A percentile compares a stretch with the other conserved stretches of the same genome.
These are phyloP conservation scores for Globisporangium acanthophoron DNA, from an alignment of 352 stramenopile genomes.

Conservation along the genomic window DNA sequence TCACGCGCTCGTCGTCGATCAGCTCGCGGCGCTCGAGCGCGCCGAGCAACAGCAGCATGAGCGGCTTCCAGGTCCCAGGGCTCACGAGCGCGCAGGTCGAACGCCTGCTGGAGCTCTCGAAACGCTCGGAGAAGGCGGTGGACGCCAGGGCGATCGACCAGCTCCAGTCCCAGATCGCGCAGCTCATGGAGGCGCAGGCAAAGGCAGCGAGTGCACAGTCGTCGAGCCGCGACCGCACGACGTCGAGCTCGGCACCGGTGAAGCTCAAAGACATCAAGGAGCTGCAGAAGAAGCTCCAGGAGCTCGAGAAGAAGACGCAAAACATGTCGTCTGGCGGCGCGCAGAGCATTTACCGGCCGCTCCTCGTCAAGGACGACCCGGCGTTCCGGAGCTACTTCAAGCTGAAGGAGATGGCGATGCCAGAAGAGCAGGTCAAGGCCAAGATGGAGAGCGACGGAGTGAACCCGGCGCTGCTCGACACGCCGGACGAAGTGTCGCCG, in stretches of 20 bases:
- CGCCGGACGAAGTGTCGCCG: slow-evolving; percentile 58
- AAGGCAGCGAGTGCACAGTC: slow-evolving; percentile 17
- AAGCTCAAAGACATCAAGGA: slow-evolving; percentile 76
- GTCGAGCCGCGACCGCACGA: slow-evolving; percentile 19
- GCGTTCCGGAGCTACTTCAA: slow-evolving; percentile 82
- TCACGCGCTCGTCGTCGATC: slow-evolving; percentile 13
- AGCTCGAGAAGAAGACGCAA: slow-evolving; percentile 73
- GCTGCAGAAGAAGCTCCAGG: slow-evolving; percentile 63
- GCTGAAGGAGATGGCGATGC: slow-evolving; percentile 75
- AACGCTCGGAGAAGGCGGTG: slow-evolving; percentile 43
- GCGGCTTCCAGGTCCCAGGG: slow-evolving; percentile 37
- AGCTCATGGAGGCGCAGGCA: slow-evolving; percentile 51
- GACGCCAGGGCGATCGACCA: slow-evolving; percentile 45
- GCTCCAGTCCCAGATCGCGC: slow-evolving; percentile 67
- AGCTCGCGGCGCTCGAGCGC: slow-evolving; percentile 9
- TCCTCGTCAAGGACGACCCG: slow-evolving; percentile 69
- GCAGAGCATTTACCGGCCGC: slow-evolving; percentile 36
- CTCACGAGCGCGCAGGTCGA: slow-evolving; percentile 62
- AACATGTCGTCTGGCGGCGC: slow-evolving; percentile 14
- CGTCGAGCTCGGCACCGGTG: slow-evolving; percentile 28
- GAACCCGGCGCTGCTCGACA: slow-evolving; percentile 54
- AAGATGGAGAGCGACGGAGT: slow-evolving; percentile 80
- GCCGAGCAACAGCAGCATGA: background rate
- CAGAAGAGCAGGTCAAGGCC: slow-evolving; percentile 65
- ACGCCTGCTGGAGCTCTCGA: slow-evolving; percentile 59